These are phyloP conservation scores for Melanogaster broomeanus DNA, from an alignment of 768 basidiomycete species.

Conservation along the genomic window DNA sequence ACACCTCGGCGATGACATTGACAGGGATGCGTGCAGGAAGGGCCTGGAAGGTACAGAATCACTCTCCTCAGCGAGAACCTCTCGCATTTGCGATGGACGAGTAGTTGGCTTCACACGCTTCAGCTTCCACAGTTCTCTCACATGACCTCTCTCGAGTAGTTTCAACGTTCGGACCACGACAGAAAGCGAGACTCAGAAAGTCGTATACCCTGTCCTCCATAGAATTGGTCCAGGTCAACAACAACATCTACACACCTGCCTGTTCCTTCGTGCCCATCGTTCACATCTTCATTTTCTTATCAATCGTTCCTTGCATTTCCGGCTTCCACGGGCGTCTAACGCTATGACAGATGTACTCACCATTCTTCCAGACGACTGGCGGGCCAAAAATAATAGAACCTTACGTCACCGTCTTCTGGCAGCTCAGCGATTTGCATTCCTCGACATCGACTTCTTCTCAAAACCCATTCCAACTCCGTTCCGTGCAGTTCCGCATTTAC, in stretches of 20 bases:
- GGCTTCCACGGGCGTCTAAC: neutral
- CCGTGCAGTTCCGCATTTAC: neutral
- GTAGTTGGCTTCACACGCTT: conserved; percentile 5
- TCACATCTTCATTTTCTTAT: neutral
- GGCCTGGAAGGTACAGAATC: neutral
- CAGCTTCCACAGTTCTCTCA: neutral
- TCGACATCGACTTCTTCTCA: neutral
- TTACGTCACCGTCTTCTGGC: neutral
- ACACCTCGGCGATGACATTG: neutral
- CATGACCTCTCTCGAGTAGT: neutral
- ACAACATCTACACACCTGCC: neutral
- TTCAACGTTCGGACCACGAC: neutral
- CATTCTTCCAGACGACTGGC: neutral
- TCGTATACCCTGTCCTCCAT: neutral
- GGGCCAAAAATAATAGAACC: neutral
- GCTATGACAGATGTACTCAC: neutral
- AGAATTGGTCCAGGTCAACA: neutral
- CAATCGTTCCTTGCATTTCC: neutral
- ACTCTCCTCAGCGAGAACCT: neutral
- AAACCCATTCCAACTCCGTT: neutral
- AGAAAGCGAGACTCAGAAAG: neutral
- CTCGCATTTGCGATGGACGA: conserved; percentile 12
- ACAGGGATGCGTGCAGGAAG: too few relatives aligned
- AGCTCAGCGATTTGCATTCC: neutral
- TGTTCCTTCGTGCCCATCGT: neutral